A percentile compares a stretch with the other conserved stretches of the same genome.
These are phyloP conservation scores for Phytophthora crassamura DNA, from an alignment of 352 stramenopile genomes.

Conservation along the genomic window DNA sequence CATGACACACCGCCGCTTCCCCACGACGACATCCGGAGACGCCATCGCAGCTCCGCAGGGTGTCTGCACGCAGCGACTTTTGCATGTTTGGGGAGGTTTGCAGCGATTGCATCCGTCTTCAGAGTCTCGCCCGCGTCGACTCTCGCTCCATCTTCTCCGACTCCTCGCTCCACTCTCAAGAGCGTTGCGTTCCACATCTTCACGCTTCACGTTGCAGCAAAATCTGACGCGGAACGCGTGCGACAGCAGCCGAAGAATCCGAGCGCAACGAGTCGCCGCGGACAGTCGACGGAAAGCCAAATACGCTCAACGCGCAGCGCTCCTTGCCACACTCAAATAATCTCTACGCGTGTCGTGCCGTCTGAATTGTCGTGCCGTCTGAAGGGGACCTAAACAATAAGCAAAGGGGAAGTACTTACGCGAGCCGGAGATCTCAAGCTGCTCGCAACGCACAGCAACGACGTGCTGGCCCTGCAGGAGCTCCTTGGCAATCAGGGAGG, in stretches of 20 bases:
- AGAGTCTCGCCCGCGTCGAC: constrained; percentile 13
- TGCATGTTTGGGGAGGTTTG: constrained; percentile 80
- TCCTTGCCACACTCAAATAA: constrained; percentile 35
- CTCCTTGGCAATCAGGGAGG: constrained; percentile 99
- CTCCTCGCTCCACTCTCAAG: not conserved
- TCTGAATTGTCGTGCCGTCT: constrained; percentile 8
- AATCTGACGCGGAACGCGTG: constrained; percentile 27
- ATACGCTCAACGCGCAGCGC: constrained; percentile 25
- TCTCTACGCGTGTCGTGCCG: constrained; percentile 30
- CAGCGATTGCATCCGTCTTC: constrained; percentile 23
- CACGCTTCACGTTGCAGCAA: constrained; percentile 20
- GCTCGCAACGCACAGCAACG: constrained; percentile 98
- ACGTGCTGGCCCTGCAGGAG: constrained; percentile 98
- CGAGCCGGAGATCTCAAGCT: constrained; percentile 98
- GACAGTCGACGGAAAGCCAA: constrained; percentile 11
- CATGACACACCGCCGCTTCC: constrained; percentile 72
- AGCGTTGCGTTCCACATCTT: constrained; percentile 16
- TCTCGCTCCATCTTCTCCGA: not conserved
- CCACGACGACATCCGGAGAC: constrained; percentile 30
- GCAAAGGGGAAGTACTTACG: constrained; percentile 65
- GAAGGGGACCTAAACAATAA: not conserved
- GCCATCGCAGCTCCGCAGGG: constrained; percentile 50
- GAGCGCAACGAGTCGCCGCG: constrained; percentile 15
- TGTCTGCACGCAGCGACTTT: constrained; percentile 92
- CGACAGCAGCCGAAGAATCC: constrained; percentile 17